phyloP scores from a whole-genome alignment of 495 filamentous ascomycete species.

The Penicillium cosmopolitanum region DNA sequence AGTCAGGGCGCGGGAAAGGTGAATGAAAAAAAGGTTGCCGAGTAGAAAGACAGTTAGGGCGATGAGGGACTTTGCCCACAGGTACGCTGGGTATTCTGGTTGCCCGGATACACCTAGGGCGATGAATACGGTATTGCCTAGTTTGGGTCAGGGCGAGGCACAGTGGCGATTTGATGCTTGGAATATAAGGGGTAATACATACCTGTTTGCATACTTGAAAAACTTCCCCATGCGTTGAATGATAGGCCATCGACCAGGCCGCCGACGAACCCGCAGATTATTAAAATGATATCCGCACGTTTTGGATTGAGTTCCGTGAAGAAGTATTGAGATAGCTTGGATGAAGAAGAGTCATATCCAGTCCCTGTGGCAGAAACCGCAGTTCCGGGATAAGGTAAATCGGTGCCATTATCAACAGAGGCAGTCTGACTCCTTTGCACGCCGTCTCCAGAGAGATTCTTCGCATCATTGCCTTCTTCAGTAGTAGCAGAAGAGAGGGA shows the following conservation, averaged over 20 bases:
- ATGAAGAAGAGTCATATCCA: not conserved
- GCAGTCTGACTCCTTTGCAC: not conserved
- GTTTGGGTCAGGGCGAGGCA: not conserved
- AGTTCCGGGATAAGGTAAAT: not conserved
- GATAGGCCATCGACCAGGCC: slow-evolving; percentile 45
- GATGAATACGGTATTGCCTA: slow-evolving; percentile 47
- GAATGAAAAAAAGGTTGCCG: slow-evolving; percentile 43
- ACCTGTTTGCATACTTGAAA: slow-evolving; percentile 63
- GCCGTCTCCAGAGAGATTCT: not conserved
- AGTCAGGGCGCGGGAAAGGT: slow-evolving; percentile 30
- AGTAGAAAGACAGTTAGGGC: slow-evolving; percentile 35
- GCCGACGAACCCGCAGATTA: slow-evolving; percentile 43
- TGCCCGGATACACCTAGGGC: slow-evolving; percentile 43
- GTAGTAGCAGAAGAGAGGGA: slow-evolving; percentile 13
- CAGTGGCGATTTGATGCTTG: not conserved
- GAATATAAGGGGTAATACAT: slow-evolving; percentile 9
- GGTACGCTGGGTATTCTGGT: slow-evolving; percentile 40
- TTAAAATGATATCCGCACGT: slow-evolving; percentile 38
- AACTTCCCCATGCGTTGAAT: slow-evolving; percentile 57
- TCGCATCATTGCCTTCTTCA: slow-evolving; percentile 2
- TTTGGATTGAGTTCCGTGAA: slow-evolving; percentile 26
- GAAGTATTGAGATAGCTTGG: slow-evolving; percentile 10
- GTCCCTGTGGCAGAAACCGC: not conserved
- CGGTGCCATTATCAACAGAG: not conserved
- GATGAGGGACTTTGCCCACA: slow-evolving; percentile 49